phyloP scores from a whole-genome alignment of 2,329 filamentous ascomycete species.

The Diaporthe helianthi region DNA sequence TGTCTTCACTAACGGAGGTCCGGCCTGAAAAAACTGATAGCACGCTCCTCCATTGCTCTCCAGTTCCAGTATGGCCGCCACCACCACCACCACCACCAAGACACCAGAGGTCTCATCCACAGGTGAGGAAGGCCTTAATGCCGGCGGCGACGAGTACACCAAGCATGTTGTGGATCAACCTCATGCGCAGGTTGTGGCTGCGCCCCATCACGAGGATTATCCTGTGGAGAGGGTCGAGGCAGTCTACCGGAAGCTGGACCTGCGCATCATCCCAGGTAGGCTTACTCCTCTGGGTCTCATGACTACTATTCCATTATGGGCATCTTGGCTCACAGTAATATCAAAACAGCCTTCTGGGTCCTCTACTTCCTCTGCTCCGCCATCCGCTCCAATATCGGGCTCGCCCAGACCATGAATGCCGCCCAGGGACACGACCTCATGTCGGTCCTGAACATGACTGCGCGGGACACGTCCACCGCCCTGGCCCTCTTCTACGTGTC shows the following conservation, averaged over 20 bases:
- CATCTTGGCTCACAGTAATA: neutral
- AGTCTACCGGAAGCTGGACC: conserved; percentile 65
- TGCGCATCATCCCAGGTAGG: conserved; percentile 65
- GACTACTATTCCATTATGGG: too few species aligned
- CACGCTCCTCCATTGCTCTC: conserved; percentile 61
- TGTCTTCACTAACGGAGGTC: neutral
- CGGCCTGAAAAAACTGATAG: conserved; percentile 53
- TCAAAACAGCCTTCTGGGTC: conserved; percentile 75
- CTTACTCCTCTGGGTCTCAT: neutral
- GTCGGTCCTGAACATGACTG: conserved; percentile 70
- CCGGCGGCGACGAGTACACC: conserved; percentile 35
- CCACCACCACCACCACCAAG: conserved; percentile 41
- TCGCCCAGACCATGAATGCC: conserved; percentile 93
- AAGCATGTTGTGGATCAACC: conserved; percentile 17
- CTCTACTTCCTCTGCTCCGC: conserved; percentile 93
- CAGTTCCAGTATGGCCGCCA: conserved; percentile 55
- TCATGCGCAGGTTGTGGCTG: neutral
- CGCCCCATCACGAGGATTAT: conserved; percentile 48
- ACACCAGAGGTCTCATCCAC: conserved; percentile 38
- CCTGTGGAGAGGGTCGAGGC: conserved; percentile 59
- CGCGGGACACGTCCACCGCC: conserved; percentile 82
- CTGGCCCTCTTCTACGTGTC: conserved; percentile 90
- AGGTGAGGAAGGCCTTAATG: conserved; percentile 45
- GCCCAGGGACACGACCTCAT: conserved; percentile 76
- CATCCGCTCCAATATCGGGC: conserved; percentile 88